A percentile compares a stretch with the other conserved stretches of the same genome.
These are phyloP conservation scores for Thermomyces lanuginosus DNA, from an alignment of 2,329 filamentous ascomycete genomes.

Conservation along the genomic window DNA sequence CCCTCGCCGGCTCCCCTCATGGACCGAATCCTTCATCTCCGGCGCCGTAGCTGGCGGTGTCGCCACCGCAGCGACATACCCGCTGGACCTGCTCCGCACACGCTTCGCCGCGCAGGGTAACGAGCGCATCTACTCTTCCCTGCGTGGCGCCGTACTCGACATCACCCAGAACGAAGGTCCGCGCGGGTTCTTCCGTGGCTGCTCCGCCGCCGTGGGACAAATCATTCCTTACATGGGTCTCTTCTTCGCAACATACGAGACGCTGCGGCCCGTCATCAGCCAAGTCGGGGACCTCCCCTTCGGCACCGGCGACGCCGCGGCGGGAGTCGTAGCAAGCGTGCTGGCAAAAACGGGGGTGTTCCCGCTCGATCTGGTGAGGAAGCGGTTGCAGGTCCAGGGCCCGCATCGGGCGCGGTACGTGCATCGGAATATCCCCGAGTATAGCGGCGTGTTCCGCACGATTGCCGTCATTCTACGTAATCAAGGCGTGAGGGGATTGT, in stretches of 20 bases:
- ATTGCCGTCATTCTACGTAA: constrained; percentile 49
- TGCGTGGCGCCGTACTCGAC: constrained; percentile 51
- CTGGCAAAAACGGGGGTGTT: constrained; percentile 81
- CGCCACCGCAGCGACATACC: constrained; percentile 75
- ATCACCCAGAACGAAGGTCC: constrained; percentile 62
- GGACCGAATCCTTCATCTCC: constrained; percentile 64
- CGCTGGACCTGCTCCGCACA: constrained; percentile 80
- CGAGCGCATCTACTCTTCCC: constrained; percentile 58
- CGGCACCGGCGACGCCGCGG: constrained; percentile 66
- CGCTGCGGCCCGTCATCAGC: constrained; percentile 44
- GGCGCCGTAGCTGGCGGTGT: constrained; percentile 69
- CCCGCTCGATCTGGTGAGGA: constrained; percentile 80
- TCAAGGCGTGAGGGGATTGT: constrained; percentile 68
- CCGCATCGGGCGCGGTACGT: constrained; percentile 66
- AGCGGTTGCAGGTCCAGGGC: constrained; percentile 87
- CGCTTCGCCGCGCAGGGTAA: constrained; percentile 90
- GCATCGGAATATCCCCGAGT: constrained; percentile 76
- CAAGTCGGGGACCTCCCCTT: constrained; percentile 38
- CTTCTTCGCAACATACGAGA: constrained; percentile 84
- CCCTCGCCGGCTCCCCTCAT: constrained; percentile 39
- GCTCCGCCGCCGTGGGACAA: constrained; percentile 65
- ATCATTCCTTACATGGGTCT: constrained; percentile 95
- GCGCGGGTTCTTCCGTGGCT: constrained; percentile 72
- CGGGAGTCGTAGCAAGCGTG: constrained; percentile 64
- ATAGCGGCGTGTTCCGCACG: constrained; percentile 51